These are phyloP conservation scores for Iberis pinnata DNA, from an alignment of 345 rosid genomes.

Conservation along the genomic window DNA sequence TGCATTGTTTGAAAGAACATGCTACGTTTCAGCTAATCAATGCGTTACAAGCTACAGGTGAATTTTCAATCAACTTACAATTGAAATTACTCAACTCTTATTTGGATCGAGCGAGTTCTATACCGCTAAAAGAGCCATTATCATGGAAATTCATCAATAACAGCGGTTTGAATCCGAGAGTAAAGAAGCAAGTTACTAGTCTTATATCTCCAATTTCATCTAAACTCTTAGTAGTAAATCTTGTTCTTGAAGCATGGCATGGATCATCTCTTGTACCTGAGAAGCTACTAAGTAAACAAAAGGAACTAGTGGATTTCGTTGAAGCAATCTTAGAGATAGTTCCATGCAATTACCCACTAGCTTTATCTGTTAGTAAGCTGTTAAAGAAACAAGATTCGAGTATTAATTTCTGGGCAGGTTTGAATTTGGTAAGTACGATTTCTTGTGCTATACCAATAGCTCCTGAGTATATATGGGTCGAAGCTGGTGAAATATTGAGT, in stretches of 20 bases:
- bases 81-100: conserved; percentile 47
- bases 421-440: not conserved
- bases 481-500: conserved; percentile 52
- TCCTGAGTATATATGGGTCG: conserved; percentile 71
- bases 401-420: conserved; percentile 65
- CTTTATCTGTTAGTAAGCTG: conserved; percentile 53
- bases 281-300: conserved; percentile 38
- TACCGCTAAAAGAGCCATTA: conserved; percentile 44
- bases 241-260: conserved; percentile 63
- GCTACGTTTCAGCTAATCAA: conserved; percentile 43
- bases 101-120: conserved; percentile 41
- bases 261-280: conserved; percentile 70
- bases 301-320: conserved; percentile 74
- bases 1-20: conserved; percentile 67
- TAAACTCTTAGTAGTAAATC: conserved; percentile 46
- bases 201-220: conserved; percentile 54
- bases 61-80: conserved; percentile 35
- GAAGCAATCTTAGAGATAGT: conserved; percentile 60
- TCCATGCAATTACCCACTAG: conserved; percentile 61
- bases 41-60: conserved; percentile 32
- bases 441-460: conserved; percentile 29
- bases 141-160: conserved; percentile 56
- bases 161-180: conserved; percentile 48
- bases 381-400: conserved; percentile 33
- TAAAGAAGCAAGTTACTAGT: conserved; percentile 46